phyloP scores from a whole-genome alignment of 176 grass and related monocot species.

The Oryza australiensis region DNA sequence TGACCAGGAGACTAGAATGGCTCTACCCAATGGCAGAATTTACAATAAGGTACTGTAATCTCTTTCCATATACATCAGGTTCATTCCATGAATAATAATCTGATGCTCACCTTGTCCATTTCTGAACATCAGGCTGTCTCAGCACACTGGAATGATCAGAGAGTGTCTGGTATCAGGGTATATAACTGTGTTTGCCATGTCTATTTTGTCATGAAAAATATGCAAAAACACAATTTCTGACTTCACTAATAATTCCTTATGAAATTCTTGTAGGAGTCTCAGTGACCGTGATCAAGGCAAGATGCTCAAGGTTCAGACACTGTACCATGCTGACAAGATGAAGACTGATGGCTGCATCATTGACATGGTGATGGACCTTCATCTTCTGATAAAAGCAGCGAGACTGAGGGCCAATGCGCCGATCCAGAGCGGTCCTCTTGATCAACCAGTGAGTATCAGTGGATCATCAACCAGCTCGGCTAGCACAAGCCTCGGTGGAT shows the following conservation, averaged over 20 bases:
- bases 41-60: slow-evolving; percentile 46
- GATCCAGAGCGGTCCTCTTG: not conserved
- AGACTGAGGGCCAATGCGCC: not conserved
- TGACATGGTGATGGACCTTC: slow-evolving; percentile 54
- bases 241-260: not conserved
- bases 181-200: not conserved
- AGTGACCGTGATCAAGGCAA: not conserved
- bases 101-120: not conserved
- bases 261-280: not conserved
- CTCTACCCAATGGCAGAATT: slow-evolving; percentile 58
- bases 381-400: slow-evolving; percentile 34
- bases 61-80: not conserved
- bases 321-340: slow-evolving; percentile 57
- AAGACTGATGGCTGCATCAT: slow-evolving; percentile 60
- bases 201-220: not conserved
- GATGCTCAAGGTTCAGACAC: slow-evolving; percentile 49
- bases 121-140: not conserved
- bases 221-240: not conserved
- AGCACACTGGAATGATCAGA: not conserved
- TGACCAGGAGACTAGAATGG: slow-evolving; percentile 62
- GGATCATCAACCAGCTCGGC: not conserved
- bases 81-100: slow-evolving; percentile 15
- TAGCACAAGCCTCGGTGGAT: not conserved
- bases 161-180: slow-evolving; percentile 29
- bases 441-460: not conserved